Evolutionary conservation across 768 basidiomycete species (phyloP).

Genomic region (Butyriboletus loyo): DNA sequence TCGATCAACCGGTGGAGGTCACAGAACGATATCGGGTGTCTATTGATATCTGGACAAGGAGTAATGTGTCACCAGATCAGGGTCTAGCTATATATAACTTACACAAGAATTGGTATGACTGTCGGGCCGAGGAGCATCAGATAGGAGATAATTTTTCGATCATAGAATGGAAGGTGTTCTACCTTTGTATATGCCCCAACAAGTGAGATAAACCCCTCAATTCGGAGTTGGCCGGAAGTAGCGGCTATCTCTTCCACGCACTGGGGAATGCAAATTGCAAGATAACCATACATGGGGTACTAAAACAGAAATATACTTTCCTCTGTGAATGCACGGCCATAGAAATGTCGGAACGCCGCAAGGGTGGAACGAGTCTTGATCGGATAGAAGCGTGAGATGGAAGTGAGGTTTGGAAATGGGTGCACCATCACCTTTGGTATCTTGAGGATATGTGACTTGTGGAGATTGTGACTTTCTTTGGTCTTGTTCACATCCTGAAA

Average conservation of each 20-base stretch:
- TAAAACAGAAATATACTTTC: conserved; percentile 38
- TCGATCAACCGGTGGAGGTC: conserved; percentile 74
- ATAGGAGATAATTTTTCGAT: conserved; percentile 16
- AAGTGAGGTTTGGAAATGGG: conserved; percentile 11
- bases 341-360: conserved; percentile 67
- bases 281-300: conserved; percentile 1
- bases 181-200: conserved; percentile 75
- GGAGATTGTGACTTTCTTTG: conserved; percentile 31
- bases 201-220: conserved; percentile 85
- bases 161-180: conserved; percentile 14
- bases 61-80: not conserved
- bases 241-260: conserved; percentile 64
- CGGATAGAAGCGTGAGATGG: conserved; percentile 19
- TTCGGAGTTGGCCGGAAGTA: conserved; percentile 45
- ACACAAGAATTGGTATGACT: conserved; percentile 92
- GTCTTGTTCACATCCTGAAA: conserved; percentile 52
- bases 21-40: conserved; percentile 60
- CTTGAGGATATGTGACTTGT: conserved; percentile 48
- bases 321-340: conserved; percentile 68
- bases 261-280: conserved; percentile 38
- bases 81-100: conserved; percentile 24
- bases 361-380: conserved; percentile 63
- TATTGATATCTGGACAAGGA: conserved; percentile 65
- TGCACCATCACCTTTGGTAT: conserved; percentile 59
- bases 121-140: conserved; percentile 21